These are phyloP conservation scores for Penicillium paxilli DNA, from an alignment of 495 filamentous ascomycete species.

Conservation along the genomic window DNA sequence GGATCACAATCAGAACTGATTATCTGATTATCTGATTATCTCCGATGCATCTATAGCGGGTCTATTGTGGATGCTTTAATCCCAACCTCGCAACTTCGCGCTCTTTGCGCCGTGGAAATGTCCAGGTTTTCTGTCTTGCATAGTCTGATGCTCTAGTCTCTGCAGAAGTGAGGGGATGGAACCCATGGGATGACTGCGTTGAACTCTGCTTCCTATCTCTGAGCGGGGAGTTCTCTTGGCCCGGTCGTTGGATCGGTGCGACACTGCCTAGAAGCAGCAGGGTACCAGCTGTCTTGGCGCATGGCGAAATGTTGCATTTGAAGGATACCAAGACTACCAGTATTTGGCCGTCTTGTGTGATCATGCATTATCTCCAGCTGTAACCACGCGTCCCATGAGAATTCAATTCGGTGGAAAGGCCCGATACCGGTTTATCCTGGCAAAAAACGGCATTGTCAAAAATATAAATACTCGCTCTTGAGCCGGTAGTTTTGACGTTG, in stretches of 20 bases:
- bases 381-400: background rate
- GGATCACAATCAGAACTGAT: background rate
- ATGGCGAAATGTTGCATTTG: slow-evolving; percentile 25
- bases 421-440: background rate
- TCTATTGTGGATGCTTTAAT: background rate
- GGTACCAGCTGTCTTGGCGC: slow-evolving; percentile 17
- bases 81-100: background rate
- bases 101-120: background rate
- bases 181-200: background rate
- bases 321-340: slow-evolving; percentile 13
- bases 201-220: background rate
- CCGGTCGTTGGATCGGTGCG: slow-evolving; percentile 13
- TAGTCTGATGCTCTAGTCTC: background rate
- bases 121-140: background rate
- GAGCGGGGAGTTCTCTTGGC: slow-evolving; percentile 8
- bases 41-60: background rate
- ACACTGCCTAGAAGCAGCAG: slow-evolving; percentile 12
- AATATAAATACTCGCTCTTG: background rate
- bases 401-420: background rate
- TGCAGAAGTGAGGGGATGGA: background rate
- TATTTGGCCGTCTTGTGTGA: slow-evolving; percentile 4
- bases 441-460: background rate
- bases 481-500: background rate
- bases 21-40: background rate
- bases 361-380: slow-evolving; percentile 1